phyloP scores from a whole-genome alignment of 1,284 basidiomycete species.

The Agaricales sp. region DNA sequence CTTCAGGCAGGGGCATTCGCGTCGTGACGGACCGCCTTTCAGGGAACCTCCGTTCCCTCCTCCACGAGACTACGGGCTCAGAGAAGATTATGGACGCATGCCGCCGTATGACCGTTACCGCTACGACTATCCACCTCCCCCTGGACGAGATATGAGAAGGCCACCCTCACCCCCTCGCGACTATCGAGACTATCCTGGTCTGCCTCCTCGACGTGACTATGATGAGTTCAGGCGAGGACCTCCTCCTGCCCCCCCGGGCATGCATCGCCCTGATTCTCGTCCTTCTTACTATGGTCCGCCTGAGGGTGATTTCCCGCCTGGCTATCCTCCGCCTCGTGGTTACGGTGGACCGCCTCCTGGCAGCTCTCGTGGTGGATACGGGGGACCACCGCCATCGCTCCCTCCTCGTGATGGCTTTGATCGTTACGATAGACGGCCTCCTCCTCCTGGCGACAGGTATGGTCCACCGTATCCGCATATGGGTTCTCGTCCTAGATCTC shows the following conservation, averaged over 20 bases:
- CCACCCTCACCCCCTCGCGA: constrained; percentile 49
- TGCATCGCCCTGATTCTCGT: constrained; percentile 54
- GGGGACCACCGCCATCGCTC: constrained; percentile 26
- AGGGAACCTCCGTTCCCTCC: constrained; percentile 43
- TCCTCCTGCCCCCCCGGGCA: constrained; percentile 38
- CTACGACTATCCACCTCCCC: constrained; percentile 44
- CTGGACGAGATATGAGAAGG: constrained; percentile 48
- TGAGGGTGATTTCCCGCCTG: constrained; percentile 2
- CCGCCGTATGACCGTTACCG: constrained; percentile 38
- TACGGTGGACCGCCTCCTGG: constrained; percentile 44
- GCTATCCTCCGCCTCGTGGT: constrained; percentile 33
- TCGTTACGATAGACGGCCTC: constrained; percentile 16
- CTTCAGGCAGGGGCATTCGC: not conserved
- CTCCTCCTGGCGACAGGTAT: constrained; percentile 1
- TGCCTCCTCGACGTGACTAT: constrained; percentile 44
- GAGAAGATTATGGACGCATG: constrained; percentile 9
- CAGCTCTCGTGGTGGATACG: constrained; percentile 49
- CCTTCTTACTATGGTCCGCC: constrained; percentile 28
- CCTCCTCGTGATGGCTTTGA: constrained; percentile 16
- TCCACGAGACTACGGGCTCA: constrained; percentile 3
- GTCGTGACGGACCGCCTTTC: constrained; percentile 33
- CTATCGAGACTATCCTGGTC: constrained; percentile 51
- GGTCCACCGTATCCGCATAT: constrained; percentile 20
- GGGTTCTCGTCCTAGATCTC: constrained; percentile 32
- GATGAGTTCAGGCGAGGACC: constrained; percentile 57